Percentiles rank a stretch among this genome's conserved stretches.
Evolutionary conservation across 1,284 basidiomycete species (phyloP).

Genomic region (Hymenochaete sp.): DNA sequence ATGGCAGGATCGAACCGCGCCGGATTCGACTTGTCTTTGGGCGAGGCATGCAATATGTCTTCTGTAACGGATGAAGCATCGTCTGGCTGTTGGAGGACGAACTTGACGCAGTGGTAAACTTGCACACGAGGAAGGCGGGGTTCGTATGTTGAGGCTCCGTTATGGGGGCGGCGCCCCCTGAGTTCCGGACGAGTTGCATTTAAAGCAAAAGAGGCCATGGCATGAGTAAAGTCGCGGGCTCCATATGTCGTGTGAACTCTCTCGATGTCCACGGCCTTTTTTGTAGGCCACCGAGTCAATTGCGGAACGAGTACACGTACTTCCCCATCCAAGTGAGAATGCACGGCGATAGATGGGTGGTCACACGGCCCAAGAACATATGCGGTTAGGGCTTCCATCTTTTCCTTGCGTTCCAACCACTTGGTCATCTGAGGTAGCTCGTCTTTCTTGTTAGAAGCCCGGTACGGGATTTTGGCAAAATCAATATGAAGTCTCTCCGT

Average conservation of each 20-base stretch:
- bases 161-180: not conserved
- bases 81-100: not conserved
- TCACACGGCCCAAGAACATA: not conserved
- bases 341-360: not conserved
- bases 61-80: not conserved
- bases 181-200: not conserved
- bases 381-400: not conserved
- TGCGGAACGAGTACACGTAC: not conserved
- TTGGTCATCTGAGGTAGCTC: slow-evolving; percentile 30
- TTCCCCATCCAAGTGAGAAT: not conserved
- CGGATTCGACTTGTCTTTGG: not conserved
- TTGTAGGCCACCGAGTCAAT: too few species aligned
- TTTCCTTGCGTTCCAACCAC: slow-evolving; percentile 23
- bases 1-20: slow-evolving; percentile 2
- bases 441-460: slow-evolving; percentile 22
- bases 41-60: not conserved
- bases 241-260: not conserved
- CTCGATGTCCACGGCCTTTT: too few species aligned
- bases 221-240: not conserved
- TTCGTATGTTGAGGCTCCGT: not conserved
- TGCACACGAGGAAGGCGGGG: not conserved
- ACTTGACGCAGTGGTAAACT: not conserved
- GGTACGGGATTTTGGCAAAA: slow-evolving; percentile 24
- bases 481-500: slow-evolving; percentile 24
- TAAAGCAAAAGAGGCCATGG: not conserved